Evolutionary conservation across 192 early-diverging fungal genomes (phyloP).

Genomic region (Rhizoclosmatium globosum): DNA sequence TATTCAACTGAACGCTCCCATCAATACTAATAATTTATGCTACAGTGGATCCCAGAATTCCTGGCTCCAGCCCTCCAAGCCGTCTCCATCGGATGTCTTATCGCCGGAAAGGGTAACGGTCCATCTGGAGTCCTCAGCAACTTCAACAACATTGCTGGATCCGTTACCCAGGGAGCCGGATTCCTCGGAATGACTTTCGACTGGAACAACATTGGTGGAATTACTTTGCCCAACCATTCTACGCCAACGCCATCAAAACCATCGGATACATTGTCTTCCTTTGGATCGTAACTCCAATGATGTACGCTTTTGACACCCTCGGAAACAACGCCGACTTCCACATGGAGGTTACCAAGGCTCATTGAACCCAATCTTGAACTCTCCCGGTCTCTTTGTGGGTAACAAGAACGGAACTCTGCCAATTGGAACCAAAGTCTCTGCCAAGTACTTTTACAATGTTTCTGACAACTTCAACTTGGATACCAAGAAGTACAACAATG

Average conservation of each 20-base stretch:
- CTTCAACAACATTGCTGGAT: constrained; percentile 10
- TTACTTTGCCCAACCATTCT: not conserved
- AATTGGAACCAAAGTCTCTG: not conserved
- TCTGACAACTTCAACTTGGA: constrained; percentile 30
- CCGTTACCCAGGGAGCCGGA: not conserved
- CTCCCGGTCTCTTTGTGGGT: constrained; percentile 2
- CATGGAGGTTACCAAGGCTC: not conserved
- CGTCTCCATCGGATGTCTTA: constrained; percentile 26
- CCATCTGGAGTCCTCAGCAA: not conserved
- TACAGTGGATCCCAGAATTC: constrained; percentile 14
- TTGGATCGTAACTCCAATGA: not conserved
- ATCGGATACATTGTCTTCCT: constrained; percentile 13
- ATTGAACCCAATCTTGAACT: constrained; percentile 14
- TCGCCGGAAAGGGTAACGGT: not conserved
- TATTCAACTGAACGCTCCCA: no score
- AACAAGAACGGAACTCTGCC: constrained; percentile 6
- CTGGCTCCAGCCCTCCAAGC: not conserved
- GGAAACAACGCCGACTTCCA: not conserved
- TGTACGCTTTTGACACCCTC: not conserved
- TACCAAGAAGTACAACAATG: constrained; percentile 34
- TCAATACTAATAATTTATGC: no score
- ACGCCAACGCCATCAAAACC: not conserved
- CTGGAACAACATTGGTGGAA: constrained; percentile 7
- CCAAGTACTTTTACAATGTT: constrained; percentile 22
- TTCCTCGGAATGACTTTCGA: constrained; percentile 17